These are phyloP conservation scores for Saturnispora gosingensis DNA, from an alignment of 805 yeast species.

Conservation along the genomic window DNA sequence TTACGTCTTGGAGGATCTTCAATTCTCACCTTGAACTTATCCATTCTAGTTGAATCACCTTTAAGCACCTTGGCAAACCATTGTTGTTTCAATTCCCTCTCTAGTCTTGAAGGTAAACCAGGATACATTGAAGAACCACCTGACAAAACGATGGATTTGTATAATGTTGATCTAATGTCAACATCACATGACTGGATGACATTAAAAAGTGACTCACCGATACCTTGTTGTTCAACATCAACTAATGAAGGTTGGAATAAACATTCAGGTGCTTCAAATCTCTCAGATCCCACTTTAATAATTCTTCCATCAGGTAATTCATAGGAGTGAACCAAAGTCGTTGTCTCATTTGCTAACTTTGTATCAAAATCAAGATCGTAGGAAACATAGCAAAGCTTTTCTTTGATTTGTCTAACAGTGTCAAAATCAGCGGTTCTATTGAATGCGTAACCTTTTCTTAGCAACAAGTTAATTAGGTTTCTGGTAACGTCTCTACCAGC, in stretches of 20 bases:
- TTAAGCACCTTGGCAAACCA: constrained; percentile 87
- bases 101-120: constrained; percentile 90
- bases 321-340: constrained; percentile 81
- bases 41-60: constrained; percentile 78
- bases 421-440: constrained; percentile 98
- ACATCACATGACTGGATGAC: constrained; percentile 93
- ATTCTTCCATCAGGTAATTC: constrained; percentile 96
- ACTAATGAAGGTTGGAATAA: constrained; percentile 92
- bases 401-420: constrained; percentile 96
- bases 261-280: constrained; percentile 96
- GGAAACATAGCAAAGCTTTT: constrained; percentile 89
- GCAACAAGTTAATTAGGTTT: constrained; percentile 77
- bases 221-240: constrained; percentile 94
- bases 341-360: constrained; percentile 86
- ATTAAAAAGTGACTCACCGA: constrained; percentile 86
- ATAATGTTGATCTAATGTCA: constrained; percentile 81
- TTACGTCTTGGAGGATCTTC: constrained; percentile 99
- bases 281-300: constrained; percentile 87
- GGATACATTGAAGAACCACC: constrained; percentile 99
- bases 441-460: constrained; percentile 96
- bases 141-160: constrained; percentile 84
- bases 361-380: constrained; percentile 88
- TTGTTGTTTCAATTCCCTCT: constrained; percentile 90
- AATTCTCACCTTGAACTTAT: constrained; percentile 88
- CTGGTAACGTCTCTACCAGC: constrained; percentile 99